Percentiles rank a stretch among this genome's conserved stretches.
These are phyloP conservation scores for Rhizopogon roseolus DNA, from an alignment of 768 basidiomycete genomes.

Conservation along the genomic window DNA sequence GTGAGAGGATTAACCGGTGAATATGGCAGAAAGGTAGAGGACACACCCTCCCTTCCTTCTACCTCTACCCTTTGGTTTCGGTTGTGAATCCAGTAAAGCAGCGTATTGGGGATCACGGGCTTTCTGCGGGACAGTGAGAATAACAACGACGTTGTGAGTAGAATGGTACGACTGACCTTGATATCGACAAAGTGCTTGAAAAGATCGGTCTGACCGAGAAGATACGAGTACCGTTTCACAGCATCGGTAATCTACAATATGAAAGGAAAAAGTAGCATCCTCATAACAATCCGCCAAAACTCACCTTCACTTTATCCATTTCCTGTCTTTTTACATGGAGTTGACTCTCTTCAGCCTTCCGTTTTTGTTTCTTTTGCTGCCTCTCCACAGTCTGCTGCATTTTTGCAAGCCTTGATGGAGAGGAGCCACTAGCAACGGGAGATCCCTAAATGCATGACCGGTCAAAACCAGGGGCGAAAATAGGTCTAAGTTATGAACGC, in stretches of 20 bases:
- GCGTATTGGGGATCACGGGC: slow-evolving; percentile 93
- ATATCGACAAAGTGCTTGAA: slow-evolving; percentile 99
- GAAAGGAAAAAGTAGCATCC: slow-evolving; percentile 10
- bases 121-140: slow-evolving; percentile 40
- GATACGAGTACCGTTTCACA: slow-evolving; percentile 93
- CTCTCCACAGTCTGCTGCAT: slow-evolving; percentile 34
- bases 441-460: slow-evolving; percentile 9
- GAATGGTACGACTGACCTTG: slow-evolving; percentile 50
- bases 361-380: slow-evolving; percentile 43
- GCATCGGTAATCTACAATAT: slow-evolving; percentile 74
- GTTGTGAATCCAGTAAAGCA: slow-evolving; percentile 80
- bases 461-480: slow-evolving; percentile 2
- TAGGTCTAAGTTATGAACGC: slow-evolving; percentile 6
- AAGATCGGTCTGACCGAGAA: slow-evolving; percentile 96
- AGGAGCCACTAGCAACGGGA: slow-evolving; percentile 17
- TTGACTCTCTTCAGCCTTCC: slow-evolving; percentile 68
- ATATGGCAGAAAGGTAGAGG: not conserved
- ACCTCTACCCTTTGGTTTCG: slow-evolving; percentile 78
- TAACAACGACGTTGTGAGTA: not conserved
- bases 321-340: slow-evolving; percentile 68
- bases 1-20: slow-evolving; percentile 2
- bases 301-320: slow-evolving; percentile 86
- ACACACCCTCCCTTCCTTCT: slow-evolving; percentile 77
- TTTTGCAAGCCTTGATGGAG: slow-evolving; percentile 28
- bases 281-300: slow-evolving; percentile 1